phyloP scores from a whole-genome alignment of 1,284 basidiomycete species.

The Ustilago esculenta region DNA sequence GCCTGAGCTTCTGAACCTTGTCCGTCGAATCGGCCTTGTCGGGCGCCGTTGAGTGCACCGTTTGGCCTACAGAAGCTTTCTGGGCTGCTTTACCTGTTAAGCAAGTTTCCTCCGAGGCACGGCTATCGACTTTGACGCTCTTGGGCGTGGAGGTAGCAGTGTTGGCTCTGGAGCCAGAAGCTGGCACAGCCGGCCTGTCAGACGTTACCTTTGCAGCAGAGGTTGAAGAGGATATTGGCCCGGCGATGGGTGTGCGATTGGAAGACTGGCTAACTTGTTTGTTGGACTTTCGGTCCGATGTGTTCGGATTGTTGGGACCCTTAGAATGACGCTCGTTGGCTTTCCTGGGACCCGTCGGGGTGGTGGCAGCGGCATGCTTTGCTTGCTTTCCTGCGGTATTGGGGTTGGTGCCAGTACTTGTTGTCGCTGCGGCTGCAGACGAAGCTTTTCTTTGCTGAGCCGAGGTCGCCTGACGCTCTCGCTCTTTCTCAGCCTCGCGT shows the following conservation, averaged over 20 bases:
- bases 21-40: background rate
- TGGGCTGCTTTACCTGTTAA: background rate
- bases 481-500: conserved; percentile 35
- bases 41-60: background rate
- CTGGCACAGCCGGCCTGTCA: background rate
- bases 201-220: background rate
- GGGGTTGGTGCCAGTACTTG: background rate
- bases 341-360: conserved; percentile 4
- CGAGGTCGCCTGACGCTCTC: conserved; percentile 15
- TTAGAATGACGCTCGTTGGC: conserved; percentile 22
- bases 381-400: background rate
- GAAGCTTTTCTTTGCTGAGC: conserved; percentile 22
- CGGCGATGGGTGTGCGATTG: conserved; percentile 1
- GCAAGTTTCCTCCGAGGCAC: background rate
- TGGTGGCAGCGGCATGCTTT: background rate
- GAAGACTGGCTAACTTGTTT: conserved; percentile 13
- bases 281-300: conserved; percentile 8
- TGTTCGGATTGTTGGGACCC: background rate
- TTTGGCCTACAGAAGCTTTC: background rate
- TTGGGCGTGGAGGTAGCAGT: background rate
- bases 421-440: background rate
- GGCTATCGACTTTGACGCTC: background rate
- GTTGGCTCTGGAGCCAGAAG: background rate
- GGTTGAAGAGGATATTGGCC: conserved; percentile 16
- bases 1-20: background rate